Conservation (phyloP, 176 grass and related monocot genomes). For the Canna indica region DNA sequence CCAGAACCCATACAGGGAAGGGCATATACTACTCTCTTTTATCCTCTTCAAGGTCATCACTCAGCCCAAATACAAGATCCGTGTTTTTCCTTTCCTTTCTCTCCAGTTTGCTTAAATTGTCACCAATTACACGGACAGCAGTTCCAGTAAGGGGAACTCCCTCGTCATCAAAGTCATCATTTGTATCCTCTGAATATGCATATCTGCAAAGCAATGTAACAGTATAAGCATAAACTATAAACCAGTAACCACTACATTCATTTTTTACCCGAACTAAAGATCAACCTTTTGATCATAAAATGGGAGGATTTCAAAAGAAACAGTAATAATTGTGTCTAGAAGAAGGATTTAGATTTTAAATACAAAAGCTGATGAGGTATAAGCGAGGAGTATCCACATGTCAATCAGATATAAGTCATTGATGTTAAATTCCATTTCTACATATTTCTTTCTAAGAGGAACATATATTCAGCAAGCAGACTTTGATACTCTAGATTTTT, state of each 20-base stretch:
- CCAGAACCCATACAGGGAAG: constrained; percentile 19
- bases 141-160: constrained; percentile 66
- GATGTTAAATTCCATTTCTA: neutral
- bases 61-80: constrained; percentile 50
- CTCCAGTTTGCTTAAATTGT: constrained; percentile 69
- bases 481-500: too few relatives aligned
- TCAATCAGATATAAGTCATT: neutral
- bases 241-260: neutral
- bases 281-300: constrained; percentile 21
- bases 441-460: neutral
- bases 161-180: constrained; percentile 86
- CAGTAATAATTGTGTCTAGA: neutral
- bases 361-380: neutral
- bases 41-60: constrained; percentile 53
- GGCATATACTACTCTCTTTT: constrained; percentile 62
- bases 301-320: neutral
- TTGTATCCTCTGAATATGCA: constrained; percentile 79
- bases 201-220: constrained; percentile 43
- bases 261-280: constrained; percentile 11
- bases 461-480: neutral
- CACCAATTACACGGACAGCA: constrained; percentile 72
- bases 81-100: constrained; percentile 36
- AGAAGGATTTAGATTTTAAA: neutral
- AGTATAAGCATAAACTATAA: neutral
- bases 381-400: neutral